These are phyloP conservation scores for Jackrogersella multiformis DNA, from an alignment of 495 filamentous ascomycete species.

Conservation along the genomic window DNA sequence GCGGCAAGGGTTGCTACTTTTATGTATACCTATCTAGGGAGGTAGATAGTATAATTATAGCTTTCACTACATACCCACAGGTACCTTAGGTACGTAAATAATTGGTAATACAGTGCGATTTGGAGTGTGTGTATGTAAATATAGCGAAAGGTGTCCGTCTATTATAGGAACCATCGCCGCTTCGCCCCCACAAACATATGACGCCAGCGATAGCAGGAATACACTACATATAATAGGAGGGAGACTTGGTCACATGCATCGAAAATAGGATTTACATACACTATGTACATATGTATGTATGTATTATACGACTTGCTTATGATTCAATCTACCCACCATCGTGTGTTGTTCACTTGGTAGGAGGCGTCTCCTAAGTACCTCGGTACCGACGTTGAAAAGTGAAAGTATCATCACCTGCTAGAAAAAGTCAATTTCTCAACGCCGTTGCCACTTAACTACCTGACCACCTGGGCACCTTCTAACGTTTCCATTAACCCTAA, in stretches of 20 bases:
- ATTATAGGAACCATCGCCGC: neutral
- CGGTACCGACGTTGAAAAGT: neutral
- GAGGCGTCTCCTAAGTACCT: neutral
- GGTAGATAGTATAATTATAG: too few species aligned
- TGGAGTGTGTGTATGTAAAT: too few species aligned
- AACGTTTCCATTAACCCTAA: neutral
- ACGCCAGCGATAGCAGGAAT: too few species aligned
- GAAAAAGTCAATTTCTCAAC: neutral
- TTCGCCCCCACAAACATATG: too few species aligned
- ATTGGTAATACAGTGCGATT: too few species aligned
- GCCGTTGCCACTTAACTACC: neutral
- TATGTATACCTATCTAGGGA: too few species aligned
- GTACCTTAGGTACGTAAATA: too few species aligned
- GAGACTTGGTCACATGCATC: neutral
- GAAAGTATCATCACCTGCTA: neutral
- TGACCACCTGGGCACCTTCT: neutral
- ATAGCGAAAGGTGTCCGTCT: neutral
- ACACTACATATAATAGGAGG: too few species aligned
- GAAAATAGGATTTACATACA: neutral
- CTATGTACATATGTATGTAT: too few species aligned
- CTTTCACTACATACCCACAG: too few species aligned
- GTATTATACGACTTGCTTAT: neutral
- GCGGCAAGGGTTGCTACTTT: too few species aligned
- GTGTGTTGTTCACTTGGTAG: neutral
- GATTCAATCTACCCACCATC: neutral